Evolutionary conservation across 306 rosid species (phyloP), one percentile per base, ranked within the genome.

Genomic region (Fragaria nilgerrensis): DNA sequence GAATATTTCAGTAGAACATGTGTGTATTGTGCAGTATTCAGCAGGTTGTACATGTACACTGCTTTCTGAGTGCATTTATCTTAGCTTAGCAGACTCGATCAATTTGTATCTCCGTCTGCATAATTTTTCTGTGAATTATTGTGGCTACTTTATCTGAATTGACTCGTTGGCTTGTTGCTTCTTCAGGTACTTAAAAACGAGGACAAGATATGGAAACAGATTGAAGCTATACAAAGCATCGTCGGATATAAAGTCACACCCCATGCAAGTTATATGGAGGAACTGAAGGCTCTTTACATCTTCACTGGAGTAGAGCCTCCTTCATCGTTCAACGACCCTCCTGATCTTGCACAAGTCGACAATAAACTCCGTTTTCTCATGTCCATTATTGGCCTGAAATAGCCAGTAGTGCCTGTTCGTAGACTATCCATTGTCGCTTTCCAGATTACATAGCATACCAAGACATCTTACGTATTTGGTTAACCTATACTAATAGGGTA

Each of bases 241-340:
- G 78, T 89, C 23, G 98, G 98, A 74, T 89, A 82, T 75, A 84
- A 86, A 73, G 87, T 71, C 22, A 67, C 81, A 44, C 77, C 59
- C 12, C 82, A 81, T 43, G 77, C 74, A 78, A 82, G 91, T 9
- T 87, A 76, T 78, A 64, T 29, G 10, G 97, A 92, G 68, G 97
- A 95, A 82, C 75, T 92, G 6, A 88, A 85, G 80, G 92, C 91
- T 58, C 93, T 95, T 23, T 95, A 87, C 79, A 71, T 87, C 82
- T 85, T 92, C 85, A 87, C 84, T 0, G 97, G 97, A 39, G 88
- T 95, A 9, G 89, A 95, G 78, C 91, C 89, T 0, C 97, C 94
- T 12, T 61, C 80, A 23, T 81, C 85, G 2, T 62, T 75, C 67
- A 56, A 70, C 20, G 81, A 84, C 47, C 70, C 79, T 45, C 39